Evolutionary conservation across 768 basidiomycete species (phyloP).

Genomic region (Boletus tylopilopsis): DNA sequence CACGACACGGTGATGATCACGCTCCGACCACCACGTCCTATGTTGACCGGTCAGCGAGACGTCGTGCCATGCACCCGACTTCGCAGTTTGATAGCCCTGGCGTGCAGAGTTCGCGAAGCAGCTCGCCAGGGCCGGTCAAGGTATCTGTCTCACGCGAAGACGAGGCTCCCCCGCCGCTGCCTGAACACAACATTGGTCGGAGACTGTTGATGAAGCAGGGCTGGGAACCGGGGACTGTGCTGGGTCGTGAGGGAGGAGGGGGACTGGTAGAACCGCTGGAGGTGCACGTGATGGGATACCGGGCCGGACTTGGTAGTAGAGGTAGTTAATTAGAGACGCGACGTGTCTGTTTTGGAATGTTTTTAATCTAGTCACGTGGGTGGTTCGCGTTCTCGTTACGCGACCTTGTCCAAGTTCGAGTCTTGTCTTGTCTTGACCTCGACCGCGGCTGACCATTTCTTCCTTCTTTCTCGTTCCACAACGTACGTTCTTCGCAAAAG

Average conservation of each 20-base stretch:
- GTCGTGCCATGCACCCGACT: constrained; percentile 55
- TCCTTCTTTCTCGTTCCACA: constrained; percentile 13
- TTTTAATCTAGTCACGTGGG: constrained; percentile 35
- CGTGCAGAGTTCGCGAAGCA: constrained; percentile 28
- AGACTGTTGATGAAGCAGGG: constrained; percentile 68
- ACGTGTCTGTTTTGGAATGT: constrained; percentile 35
- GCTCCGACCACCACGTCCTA: constrained; percentile 34
- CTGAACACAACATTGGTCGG: constrained; percentile 62
- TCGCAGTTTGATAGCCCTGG: constrained; percentile 55
- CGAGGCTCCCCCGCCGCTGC: constrained; percentile 38
- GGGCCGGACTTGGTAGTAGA: constrained; percentile 57
- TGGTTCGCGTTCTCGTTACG: constrained; percentile 37
- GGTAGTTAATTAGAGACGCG: constrained; percentile 18
- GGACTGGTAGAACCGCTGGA: constrained; percentile 56
- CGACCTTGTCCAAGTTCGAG: constrained; percentile 25
- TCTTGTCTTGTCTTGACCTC: constrained; percentile 24
- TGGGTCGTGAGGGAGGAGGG: constrained; percentile 25
- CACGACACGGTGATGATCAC: constrained; percentile 37
- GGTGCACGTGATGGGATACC: constrained; percentile 36
- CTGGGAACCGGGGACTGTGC: constrained; percentile 61
- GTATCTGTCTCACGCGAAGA: constrained; percentile 5
- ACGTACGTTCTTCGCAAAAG: constrained; percentile 18
- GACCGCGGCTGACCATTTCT: constrained; percentile 34
- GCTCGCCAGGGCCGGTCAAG: constrained; percentile 14
- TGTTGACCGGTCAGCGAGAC: constrained; percentile 67